Base-by-base conservation (phyloP, 2,329 filamentous ascomycete genomes). In the Colletotrichum plurivorum region DNA sequence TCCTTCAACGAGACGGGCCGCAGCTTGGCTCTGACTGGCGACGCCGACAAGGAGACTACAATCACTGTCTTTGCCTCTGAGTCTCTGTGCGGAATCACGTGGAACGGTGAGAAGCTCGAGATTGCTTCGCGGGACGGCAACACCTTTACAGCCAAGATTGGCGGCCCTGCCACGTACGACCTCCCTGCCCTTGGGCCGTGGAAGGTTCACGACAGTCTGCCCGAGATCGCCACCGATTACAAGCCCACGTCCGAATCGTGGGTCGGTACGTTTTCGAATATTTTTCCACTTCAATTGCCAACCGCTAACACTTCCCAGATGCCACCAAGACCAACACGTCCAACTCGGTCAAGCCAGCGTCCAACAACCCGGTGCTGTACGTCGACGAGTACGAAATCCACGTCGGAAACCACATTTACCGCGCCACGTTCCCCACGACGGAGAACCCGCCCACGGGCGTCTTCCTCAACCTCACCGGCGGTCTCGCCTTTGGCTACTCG, bases 371-470 rank as follows among this genome's bases (percentile, higher is more conserved):
- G 0, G 84, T 89, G 0, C 80, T 90, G 1, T 89, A 87, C 70
- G 85, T 87, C 1, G 86, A 86, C 41, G 87, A 90, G 70, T 89
- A 89, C 73, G 83, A 83, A 2, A 84, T 87, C 68, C 85, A 89
- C 63, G 79, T 82, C 1, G 87, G 87, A 2, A 85, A 83, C 54
- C 86, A 87, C 67, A 76, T 89, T 52, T 89, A 87, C 68, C 83
- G 86, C 6, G 87, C 85, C 0, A 84, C 83, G 2, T 89, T 89
- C 73, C 73, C 79, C 69, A 81, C 71, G 0, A 79, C 76, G 0
- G 75, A 77, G 2, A 78, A 75, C 9, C 72, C 78, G 0, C 81
- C 81, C 1, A 84, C 80, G 0, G 82, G 80, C 1, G 79, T 87
- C 5, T 84, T 82, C 70, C 80, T 90, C 16, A 81, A 87, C 66